Conservation (phyloP, 805 yeast genomes). For the Pichia occidentalis region DNA sequence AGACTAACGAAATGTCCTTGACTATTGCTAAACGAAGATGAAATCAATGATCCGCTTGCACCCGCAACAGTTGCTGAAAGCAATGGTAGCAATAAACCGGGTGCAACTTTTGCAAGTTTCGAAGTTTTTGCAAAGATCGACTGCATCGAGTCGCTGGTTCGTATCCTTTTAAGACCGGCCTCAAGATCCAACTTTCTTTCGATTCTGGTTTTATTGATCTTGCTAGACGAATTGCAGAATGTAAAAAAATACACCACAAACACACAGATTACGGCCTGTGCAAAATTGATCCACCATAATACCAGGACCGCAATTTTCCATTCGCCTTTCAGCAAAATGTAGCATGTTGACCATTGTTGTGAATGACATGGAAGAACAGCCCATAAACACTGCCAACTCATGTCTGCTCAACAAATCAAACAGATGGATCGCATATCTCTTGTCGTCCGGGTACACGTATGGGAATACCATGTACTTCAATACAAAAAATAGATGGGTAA, state of each 20-base stretch:
- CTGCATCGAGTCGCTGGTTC: too few relatives aligned
- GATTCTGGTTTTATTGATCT: too few relatives aligned
- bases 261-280: constrained; percentile 49
- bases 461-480: constrained; percentile 34
- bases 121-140: too few relatives aligned
- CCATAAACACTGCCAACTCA: constrained; percentile 55
- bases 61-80: constrained; percentile 75
- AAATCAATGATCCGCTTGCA: constrained; percentile 59
- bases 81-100: constrained; percentile 64
- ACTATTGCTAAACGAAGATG: constrained; percentile 26
- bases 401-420: constrained; percentile 34
- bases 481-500: constrained; percentile 36
- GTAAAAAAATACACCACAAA: constrained; percentile 55
- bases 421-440: constrained; percentile 15
- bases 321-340: constrained; percentile 31
- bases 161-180: too few relatives aligned
- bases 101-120: constrained; percentile 39
- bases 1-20: constrained; percentile 38
- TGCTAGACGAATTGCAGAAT: too few relatives aligned
- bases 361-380: constrained; percentile 77
- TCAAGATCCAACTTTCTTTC: too few relatives aligned
- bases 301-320: constrained; percentile 49
- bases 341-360: constrained; percentile 58
- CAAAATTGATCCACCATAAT: constrained; percentile 69
- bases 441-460: constrained; percentile 5